Conservation (phyloP, 306 rosid genomes). For the Canavalia gladiata region DNA sequence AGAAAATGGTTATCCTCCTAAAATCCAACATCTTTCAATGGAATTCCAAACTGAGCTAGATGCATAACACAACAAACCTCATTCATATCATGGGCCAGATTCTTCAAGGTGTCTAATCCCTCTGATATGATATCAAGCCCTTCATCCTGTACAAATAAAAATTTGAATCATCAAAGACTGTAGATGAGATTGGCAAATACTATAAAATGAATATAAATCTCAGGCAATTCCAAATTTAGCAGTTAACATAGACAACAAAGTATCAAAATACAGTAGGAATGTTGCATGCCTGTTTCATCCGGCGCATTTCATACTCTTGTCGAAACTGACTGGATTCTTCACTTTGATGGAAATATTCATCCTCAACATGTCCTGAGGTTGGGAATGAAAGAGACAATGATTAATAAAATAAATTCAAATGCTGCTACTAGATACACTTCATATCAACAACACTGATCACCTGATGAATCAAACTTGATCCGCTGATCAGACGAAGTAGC, state of each 20-base stretch:
- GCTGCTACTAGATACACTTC: constrained; percentile 1
- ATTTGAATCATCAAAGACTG: constrained; percentile 19
- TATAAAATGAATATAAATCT: constrained; percentile 20
- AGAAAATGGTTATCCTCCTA: constrained; percentile 42
- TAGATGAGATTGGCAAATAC: constrained; percentile 14
- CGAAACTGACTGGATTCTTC: constrained; percentile 83
- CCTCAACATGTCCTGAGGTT: constrained; percentile 52
- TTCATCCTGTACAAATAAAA: constrained; percentile 69
- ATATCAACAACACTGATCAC: constrained; percentile 46
- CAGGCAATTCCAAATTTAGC: constrained; percentile 14
- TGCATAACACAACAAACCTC: constrained; percentile 69
- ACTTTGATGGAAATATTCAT: constrained; percentile 66
- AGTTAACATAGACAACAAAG: constrained; percentile 7
- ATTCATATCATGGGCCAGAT: constrained; percentile 84
- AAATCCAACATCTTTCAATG: constrained; percentile 11
- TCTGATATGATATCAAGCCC: constrained; percentile 94
- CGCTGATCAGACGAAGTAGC: constrained; percentile 58
- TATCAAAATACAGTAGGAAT: constrained; percentile 44
- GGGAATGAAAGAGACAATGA: constrained; percentile 31
- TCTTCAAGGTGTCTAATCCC: constrained; percentile 80
- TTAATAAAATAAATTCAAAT: constrained; percentile 17
- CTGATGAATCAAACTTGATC: constrained; percentile 74
- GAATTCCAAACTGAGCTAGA: constrained; percentile 21
- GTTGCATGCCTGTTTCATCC: constrained; percentile 78
- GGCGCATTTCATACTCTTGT: constrained; percentile 85